These are phyloP conservation scores for Chlamydomonas incerta DNA, from an alignment of 139 green algal genomes.

Conservation along the genomic window DNA sequence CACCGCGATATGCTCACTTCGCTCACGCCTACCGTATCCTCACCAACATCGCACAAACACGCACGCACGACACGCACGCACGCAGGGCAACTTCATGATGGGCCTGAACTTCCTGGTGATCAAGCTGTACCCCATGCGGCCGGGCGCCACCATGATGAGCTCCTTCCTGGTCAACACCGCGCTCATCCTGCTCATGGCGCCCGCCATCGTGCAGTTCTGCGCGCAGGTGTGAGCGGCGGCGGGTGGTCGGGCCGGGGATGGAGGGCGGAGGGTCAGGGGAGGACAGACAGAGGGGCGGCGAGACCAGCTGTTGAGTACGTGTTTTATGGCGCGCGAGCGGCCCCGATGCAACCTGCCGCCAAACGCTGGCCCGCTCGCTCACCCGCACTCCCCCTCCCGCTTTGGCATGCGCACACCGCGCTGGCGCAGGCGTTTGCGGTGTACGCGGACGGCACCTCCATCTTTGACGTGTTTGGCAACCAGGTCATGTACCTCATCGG, in stretches of 20 bases:
- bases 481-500: slow-evolving; percentile 83
- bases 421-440: slow-evolving; percentile 80
- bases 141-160: slow-evolving; percentile 92
- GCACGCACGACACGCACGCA: not conserved
- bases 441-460: slow-evolving; percentile 87
- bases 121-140: slow-evolving; percentile 87
- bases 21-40: too few relatives aligned
- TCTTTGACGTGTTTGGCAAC: slow-evolving; percentile 90
- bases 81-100: slow-evolving; percentile 88
- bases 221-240: slow-evolving; percentile 39
- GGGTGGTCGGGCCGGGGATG: not conserved
- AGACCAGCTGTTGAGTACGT: too few relatives aligned
- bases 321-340: too few relatives aligned
- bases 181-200: slow-evolving; percentile 89
- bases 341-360: too few relatives aligned
- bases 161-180: slow-evolving; percentile 96
- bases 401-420: too few relatives aligned
- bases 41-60: not conserved
- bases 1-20: too few relatives aligned
- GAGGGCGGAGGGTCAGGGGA: too few relatives aligned
- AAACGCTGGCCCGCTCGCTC: too few relatives aligned
- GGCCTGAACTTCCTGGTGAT: slow-evolving; percentile 90
- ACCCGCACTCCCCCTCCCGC: too few relatives aligned
- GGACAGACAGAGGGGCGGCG: too few relatives aligned
- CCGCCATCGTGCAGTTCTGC: slow-evolving; percentile 96